phyloP scores from a whole-genome alignment of 257 asterid species.

The Mentha longifolia region DNA sequence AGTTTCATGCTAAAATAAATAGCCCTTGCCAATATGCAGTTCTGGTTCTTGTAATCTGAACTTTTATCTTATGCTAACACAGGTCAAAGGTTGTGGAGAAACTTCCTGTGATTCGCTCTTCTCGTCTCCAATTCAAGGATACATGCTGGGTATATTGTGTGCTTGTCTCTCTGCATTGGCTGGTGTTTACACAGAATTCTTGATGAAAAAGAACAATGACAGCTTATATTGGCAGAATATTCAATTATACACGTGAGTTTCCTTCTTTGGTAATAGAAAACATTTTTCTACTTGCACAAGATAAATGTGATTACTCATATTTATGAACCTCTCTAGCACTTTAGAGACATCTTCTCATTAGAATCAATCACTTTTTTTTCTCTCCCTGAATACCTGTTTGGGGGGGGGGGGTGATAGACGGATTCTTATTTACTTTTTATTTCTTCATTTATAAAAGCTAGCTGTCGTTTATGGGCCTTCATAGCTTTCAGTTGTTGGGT shows the following conservation, averaged over 20 bases:
- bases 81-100: slow-evolving; percentile 97
- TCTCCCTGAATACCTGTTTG: too few relatives aligned
- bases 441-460: neutral
- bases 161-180: slow-evolving; percentile 98
- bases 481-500: slow-evolving; percentile 9
- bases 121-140: slow-evolving; percentile 93
- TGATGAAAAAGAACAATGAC: slow-evolving; percentile 98
- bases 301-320: neutral
- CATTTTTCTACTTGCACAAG: slow-evolving; percentile 12
- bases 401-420: too few relatives aligned
- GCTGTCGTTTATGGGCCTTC: neutral
- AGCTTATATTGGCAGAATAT: slow-evolving; percentile 97
- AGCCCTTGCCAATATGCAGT: slow-evolving; percentile 23
- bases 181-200: slow-evolving; percentile 96
- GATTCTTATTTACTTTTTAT: neutral
- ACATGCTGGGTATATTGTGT: slow-evolving; percentile 78
- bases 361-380: too few relatives aligned
- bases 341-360: too few relatives aligned
- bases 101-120: slow-evolving; percentile 86
- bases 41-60: neutral
- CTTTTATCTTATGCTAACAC: slow-evolving; percentile 28
- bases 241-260: slow-evolving; percentile 84
- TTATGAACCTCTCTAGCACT: too few relatives aligned
- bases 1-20: slow-evolving; percentile 24
- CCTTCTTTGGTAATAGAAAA: slow-evolving; percentile 6